Base-by-base conservation (phyloP, 768 basidiomycete species). In the Podaxis mareebaensis region DNA sequence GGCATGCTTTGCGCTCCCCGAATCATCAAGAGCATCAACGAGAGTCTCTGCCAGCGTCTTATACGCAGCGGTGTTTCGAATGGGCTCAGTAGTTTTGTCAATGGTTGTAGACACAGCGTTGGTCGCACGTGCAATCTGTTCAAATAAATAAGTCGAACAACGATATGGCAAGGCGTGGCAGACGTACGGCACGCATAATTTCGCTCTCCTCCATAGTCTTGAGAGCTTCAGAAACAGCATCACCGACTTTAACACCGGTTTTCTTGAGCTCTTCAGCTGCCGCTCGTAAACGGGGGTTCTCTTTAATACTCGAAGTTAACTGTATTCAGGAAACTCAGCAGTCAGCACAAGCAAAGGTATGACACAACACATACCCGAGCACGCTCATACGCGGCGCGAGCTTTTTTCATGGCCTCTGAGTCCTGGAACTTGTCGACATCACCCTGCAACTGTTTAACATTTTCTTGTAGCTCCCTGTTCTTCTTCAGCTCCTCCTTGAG, bases 341-440 rank as follows among this genome's bases (percentile, higher is more conserved):
- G 42, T n/a, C 20, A 3, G 44, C 13, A 64, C 46, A 54, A 53
- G n/a, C 28, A 39, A 49, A 38, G 48, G 33, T n/a, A 38, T 36
- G 61, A 44, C 24, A 15, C 62, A 59, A 58, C 58, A 83, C 87
- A 65, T 72, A 98, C 96, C 77, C 96, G 85, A 7, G 96, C 95
- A 65, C 91, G 86, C 78, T 99, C 96, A 77, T 99, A 99, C 63
- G 93, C 88, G 56, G 92, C 95, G 73, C 84, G 85, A 1, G 95
- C 95, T 69, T 83, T 85, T 79, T 93, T 94, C 94, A 99, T 90
- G 13, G 95, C 91, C 72, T 96, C 95, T 59, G 93, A 95, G 74
- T 98, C 97, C 80, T 98, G 96, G 54, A 98, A 77, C 78, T 97
- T 97, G 78, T 94, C 93, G 40, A 97, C 96, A 75, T 99, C 95